phyloP scores from a whole-genome alignment of 495 filamentous ascomycete species.

The Penicillium crystallinum region DNA sequence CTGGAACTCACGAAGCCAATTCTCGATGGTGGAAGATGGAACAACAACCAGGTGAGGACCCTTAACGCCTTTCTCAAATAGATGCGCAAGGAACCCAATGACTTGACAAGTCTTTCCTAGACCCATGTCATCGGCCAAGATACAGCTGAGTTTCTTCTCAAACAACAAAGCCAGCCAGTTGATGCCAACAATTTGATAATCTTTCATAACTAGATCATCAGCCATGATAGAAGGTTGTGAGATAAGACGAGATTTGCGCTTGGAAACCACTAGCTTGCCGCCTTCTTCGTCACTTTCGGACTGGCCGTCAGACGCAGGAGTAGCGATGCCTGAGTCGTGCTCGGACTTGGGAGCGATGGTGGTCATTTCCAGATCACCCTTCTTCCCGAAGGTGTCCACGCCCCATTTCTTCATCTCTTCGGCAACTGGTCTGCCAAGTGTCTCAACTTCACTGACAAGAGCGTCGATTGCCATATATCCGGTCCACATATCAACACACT shows the following conservation, averaged over 20 bases:
- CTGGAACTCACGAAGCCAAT: slow-evolving; percentile 88
- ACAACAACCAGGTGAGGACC: slow-evolving; percentile 88
- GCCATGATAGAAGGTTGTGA: slow-evolving; percentile 71
- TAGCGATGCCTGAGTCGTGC: slow-evolving; percentile 71
- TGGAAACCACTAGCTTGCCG: slow-evolving; percentile 32
- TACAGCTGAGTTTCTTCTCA: slow-evolving; percentile 70
- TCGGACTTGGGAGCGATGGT: slow-evolving; percentile 44
- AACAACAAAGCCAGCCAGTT: slow-evolving; percentile 89
- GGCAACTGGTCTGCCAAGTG: slow-evolving; percentile 61
- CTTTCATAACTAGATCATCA: slow-evolving; percentile 67
- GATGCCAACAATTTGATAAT: slow-evolving; percentile 89
- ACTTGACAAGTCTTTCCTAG: slow-evolving; percentile 97
- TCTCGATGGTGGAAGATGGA: slow-evolving; percentile 86
- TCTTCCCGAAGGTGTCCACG: slow-evolving; percentile 64
- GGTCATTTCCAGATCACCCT: slow-evolving; percentile 65
- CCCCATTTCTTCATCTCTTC: slow-evolving; percentile 72
- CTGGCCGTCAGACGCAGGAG: slow-evolving; percentile 51
- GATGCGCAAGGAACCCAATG: slow-evolving; percentile 82
- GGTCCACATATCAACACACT: slow-evolving; percentile 64
- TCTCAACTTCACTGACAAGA: slow-evolving; percentile 66
- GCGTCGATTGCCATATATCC: slow-evolving; percentile 76
- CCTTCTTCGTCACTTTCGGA: slow-evolving; percentile 46
- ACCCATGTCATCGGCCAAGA: slow-evolving; percentile 97
- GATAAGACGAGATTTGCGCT: slow-evolving; percentile 43
- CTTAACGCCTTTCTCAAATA: slow-evolving; percentile 59